Percentiles rank a stretch among this genome's conserved stretches.
Conservation (phyloP, 2,329 filamentous ascomycete genomes). For the Diaporthe eres region DNA sequence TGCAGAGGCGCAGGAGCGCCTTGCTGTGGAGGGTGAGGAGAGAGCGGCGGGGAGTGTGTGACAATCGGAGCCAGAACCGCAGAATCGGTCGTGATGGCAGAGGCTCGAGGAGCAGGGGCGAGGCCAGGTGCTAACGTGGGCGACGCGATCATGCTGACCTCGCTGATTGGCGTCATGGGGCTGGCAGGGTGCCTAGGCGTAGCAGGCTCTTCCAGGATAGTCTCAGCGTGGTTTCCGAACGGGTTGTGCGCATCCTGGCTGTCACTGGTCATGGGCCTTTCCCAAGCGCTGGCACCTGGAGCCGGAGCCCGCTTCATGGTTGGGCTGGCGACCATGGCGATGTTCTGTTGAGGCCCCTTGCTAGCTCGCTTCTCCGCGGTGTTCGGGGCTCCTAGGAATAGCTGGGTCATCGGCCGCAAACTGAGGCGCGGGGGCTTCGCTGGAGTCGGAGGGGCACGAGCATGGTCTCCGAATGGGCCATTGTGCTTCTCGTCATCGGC, state of each 20-base stretch:
- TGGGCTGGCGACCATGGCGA: slow-evolving; percentile 53
- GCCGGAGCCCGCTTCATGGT: slow-evolving; percentile 50
- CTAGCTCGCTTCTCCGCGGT: slow-evolving; percentile 66
- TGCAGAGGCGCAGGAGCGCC: slow-evolving; percentile 55
- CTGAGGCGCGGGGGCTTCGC: slow-evolving; percentile 83
- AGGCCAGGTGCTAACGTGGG: slow-evolving; percentile 33
- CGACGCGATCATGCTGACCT: slow-evolving; percentile 36
- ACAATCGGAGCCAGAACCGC: slow-evolving; percentile 30
- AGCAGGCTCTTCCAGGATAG: slow-evolving; percentile 36
- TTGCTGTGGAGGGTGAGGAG: slow-evolving; percentile 85
- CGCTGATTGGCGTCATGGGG: slow-evolving; percentile 39
- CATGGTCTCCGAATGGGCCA: slow-evolving; percentile 54
- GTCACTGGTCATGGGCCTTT: slow-evolving; percentile 58
- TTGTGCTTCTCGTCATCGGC: slow-evolving; percentile 76
- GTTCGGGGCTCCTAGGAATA: slow-evolving; percentile 72
- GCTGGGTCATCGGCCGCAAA: slow-evolving; percentile 86
- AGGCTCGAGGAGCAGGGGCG: slow-evolving; percentile 37
- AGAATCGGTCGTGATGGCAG: slow-evolving; percentile 33
- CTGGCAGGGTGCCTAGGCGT: slow-evolving; percentile 29
- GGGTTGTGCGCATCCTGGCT: slow-evolving; percentile 75
- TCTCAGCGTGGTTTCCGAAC: slow-evolving; percentile 75
- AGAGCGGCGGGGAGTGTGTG: slow-evolving; percentile 21
- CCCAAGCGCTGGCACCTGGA: slow-evolving; percentile 59
- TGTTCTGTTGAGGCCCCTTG: slow-evolving; percentile 48
- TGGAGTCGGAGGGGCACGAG: slow-evolving; percentile 57